Evolutionary conservation across 2,329 filamentous ascomycete genomes (phyloP).

Genomic region (Niveomyces coronatus): DNA sequence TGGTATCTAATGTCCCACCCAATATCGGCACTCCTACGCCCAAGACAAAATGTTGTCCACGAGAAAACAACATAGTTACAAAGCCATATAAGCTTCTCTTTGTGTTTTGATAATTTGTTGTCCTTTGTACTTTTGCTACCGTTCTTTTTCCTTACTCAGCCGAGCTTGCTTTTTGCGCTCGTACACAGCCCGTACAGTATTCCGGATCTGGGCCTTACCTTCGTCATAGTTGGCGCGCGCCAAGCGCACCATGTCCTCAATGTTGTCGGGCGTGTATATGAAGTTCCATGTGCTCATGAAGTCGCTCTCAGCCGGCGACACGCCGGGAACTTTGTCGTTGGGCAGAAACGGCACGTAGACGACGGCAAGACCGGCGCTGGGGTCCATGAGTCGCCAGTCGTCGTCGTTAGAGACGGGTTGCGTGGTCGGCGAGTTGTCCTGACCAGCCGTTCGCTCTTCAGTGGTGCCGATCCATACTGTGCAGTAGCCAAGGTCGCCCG

Average conservation of each 20-base stretch:
- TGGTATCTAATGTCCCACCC: slow-evolving; percentile 2
- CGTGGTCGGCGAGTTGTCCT: slow-evolving; percentile 39
- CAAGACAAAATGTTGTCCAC: neutral
- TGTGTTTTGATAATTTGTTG: slow-evolving; percentile 49
- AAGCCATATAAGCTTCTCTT: neutral
- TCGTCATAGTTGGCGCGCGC: slow-evolving; percentile 81
- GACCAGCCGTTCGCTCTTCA: slow-evolving; percentile 55
- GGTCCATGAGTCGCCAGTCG: slow-evolving; percentile 56
- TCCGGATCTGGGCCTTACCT: slow-evolving; percentile 65
- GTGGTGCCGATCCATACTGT: slow-evolving; percentile 90
- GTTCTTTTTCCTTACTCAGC: slow-evolving; percentile 37
- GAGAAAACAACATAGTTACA: neutral
- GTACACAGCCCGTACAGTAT: slow-evolving; percentile 79
- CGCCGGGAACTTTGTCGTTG: slow-evolving; percentile 66
- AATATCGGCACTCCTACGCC: neutral
- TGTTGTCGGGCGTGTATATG: slow-evolving; percentile 82
- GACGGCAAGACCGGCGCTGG: slow-evolving; percentile 76
- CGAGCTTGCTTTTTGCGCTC: slow-evolving; percentile 73
- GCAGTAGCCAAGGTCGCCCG: slow-evolving; percentile 72
- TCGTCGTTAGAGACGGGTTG: slow-evolving; percentile 51
- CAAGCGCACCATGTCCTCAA: slow-evolving; percentile 73
- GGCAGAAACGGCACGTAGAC: slow-evolving; percentile 84
- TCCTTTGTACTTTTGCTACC: slow-evolving; percentile 23
- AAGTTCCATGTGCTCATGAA: slow-evolving; percentile 98
- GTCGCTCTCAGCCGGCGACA: slow-evolving; percentile 75